Evolutionary conservation across 208 protist species (phyloP).

Genomic region (Acanthamoeba royreba): DNA sequence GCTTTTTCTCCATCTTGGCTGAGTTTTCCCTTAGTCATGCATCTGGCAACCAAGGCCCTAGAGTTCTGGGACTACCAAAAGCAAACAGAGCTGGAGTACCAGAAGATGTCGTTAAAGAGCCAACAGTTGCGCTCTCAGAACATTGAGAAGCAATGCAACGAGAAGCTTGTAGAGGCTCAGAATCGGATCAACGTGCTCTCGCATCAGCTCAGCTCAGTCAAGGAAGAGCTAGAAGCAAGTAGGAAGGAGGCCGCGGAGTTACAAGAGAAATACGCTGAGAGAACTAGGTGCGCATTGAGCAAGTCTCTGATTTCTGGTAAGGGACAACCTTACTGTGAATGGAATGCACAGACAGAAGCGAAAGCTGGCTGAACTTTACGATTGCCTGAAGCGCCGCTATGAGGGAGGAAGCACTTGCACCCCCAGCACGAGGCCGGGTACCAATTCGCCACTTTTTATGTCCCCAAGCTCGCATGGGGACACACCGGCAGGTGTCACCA

Average conservation of each 20-base stretch:
- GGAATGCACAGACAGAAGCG: background rate
- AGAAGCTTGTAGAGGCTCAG: constrained; percentile 17
- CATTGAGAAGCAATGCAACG: constrained; percentile 34
- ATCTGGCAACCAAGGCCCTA: constrained; percentile 21
- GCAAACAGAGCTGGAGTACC: constrained; percentile 33
- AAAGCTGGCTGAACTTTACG: constrained; percentile 38
- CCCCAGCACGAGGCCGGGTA: background rate
- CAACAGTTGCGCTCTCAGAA: background rate
- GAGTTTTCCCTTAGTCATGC: background rate
- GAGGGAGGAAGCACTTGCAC: background rate
- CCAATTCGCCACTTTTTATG: background rate
- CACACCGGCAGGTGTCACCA: background rate
- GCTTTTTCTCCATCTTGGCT: background rate
- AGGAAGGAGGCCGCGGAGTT: background rate
- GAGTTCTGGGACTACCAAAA: constrained; percentile 51
- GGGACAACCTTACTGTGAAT: background rate
- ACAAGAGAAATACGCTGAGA: constrained; percentile 18
- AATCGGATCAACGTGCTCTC: constrained; percentile 34
- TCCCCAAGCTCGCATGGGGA: background rate
- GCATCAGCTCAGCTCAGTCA: background rate
- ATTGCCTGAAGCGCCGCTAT: constrained; percentile 2
- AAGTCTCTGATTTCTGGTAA: background rate
- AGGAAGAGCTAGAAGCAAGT: background rate
- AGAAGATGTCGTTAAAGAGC: background rate
- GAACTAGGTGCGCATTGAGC: background rate